Base-by-base conservation (phyloP, 78 protist genomes). In the Monosiga brevicollis region DNA sequence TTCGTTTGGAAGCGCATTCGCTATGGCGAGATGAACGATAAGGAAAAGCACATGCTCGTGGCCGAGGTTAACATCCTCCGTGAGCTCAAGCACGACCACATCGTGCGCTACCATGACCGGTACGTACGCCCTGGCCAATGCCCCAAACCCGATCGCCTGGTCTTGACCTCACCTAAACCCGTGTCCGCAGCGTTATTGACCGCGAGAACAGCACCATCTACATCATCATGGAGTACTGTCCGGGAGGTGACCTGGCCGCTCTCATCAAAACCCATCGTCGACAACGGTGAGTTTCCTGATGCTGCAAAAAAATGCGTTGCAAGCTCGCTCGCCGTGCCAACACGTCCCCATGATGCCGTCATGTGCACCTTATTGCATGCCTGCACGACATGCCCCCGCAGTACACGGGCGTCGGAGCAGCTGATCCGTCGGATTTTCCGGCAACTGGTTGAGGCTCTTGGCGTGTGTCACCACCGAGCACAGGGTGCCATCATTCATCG, bases 51-150 rank as follows among this genome's bases (percentile, higher is more conserved):
- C 78, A 77, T 85, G 55, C 82, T 95, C 0, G 97, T 95, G n/a
- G 39, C 83, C 70, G 98, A 95, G 81, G 98, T 91, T 11, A 91
- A 92, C 76, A 86, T 92, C 39, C 90, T 94, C 3, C 93, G 92
- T 40, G 90, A 87, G 74, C 78, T 91, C n/a, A 73, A 78, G 82
- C 98, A 95, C 78, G 88, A 93, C n/a, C 88, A 95, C 86, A 95
- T 95, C 74, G 96, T 95, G 29, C 88, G 95, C 42, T 95, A 92
- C 86, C 84, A 87, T 80, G 94, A 94, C 42, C 84, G 95, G 62
- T 49, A 62, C 86, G 90, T 79, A 49, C 62, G 15, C 62, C 29
- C 62, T 49, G 6, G 29, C 29, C 62, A 49, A 20, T 20, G 15
- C 62, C 62, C 15, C 62, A 49, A 6, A 15, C 62, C 15, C 29